Base-by-base conservation (phyloP, 2,329 filamentous ascomycete species). In the Xylaria sp. region DNA sequence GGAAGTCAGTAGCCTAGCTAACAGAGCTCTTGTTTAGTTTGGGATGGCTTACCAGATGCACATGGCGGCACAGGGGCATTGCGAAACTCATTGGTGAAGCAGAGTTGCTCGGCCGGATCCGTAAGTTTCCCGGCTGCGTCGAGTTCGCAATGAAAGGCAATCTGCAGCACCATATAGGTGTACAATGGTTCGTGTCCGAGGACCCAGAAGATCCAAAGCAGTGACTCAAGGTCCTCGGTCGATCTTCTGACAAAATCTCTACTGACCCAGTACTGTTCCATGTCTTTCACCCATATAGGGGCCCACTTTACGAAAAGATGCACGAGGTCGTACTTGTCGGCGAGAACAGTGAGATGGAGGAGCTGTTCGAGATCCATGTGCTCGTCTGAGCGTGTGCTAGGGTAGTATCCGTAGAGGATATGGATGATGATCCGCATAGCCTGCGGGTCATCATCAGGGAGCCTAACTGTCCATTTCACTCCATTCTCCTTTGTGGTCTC, bases 121-220 rank as follows among this genome's bases (percentile, higher is more conserved):
- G 54, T 65, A 13, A 71, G 66, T 44, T 36, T 53, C 9, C 66
- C 57, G 20, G 20, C 31, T 10, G 38, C 42, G 40, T 72, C 70
- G 1, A 69, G 51, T 4, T 53, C 54, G 49, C 59, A 56, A 20
- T 71, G 11, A 38, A 66, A 62, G 36, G 70, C 68, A 17, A 72
- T 56, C 46, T 65, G 63, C 7, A 72, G 28, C n/a, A 72, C 42
- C 66, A 65, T 67, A 46, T 65, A 64, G 57, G 61, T 53, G 46
- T 72, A 72, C 38, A 72, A 6, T 13, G 70, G 68, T 49, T 69
- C 53, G 31, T 72, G 65, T 10, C 70, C 70, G 13, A 72, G 64
- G 11, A 68, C 64, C 63, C 64, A 72, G 28, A 56, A 71, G 38
- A 72, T 71, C 66, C 64, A 71, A 11, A 69, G 51, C 31, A 72